Conservation (phyloP, 257 asterid species). For the Ballota nigra region DNA sequence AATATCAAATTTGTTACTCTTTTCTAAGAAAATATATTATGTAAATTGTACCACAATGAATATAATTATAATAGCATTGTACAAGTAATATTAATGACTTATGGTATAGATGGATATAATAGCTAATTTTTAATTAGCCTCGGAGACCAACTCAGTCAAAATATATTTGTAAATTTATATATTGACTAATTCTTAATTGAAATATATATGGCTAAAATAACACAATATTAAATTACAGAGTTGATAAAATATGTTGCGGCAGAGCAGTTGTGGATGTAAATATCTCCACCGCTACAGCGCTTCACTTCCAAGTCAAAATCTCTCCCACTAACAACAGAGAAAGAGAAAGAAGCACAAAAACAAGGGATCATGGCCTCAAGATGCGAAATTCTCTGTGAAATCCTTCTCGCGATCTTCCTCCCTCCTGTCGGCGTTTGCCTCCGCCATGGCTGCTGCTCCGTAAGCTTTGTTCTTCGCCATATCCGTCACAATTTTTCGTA, state of each 20-base stretch:
- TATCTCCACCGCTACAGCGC: neutral
- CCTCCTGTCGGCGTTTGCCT: constrained; percentile 91
- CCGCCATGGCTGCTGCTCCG: constrained; percentile 85
- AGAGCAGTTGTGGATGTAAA: neutral
- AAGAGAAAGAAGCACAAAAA: no score
- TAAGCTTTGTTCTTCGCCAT: constrained; percentile 14
- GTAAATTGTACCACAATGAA: no score
- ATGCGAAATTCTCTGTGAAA: constrained; percentile 57
- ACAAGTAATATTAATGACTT: no score
- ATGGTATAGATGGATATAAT: no score
- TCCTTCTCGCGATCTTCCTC: constrained; percentile 59
- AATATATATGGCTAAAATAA: no score
- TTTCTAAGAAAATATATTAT: no score
- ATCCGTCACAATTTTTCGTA: neutral
- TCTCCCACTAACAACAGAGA: neutral
- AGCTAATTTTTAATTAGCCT: no score
- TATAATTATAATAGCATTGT: no score
- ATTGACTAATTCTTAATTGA: no score
- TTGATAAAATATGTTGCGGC: neutral
- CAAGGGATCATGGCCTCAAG: constrained; percentile 40
- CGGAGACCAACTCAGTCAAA: no score
- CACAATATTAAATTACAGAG: neutral
- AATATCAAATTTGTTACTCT: no score
- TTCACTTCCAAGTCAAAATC: neutral
- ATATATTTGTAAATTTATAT: no score